Evolutionary conservation across 331 rosid genomes (phyloP).

Genomic region (Quercus tomentella): DNA sequence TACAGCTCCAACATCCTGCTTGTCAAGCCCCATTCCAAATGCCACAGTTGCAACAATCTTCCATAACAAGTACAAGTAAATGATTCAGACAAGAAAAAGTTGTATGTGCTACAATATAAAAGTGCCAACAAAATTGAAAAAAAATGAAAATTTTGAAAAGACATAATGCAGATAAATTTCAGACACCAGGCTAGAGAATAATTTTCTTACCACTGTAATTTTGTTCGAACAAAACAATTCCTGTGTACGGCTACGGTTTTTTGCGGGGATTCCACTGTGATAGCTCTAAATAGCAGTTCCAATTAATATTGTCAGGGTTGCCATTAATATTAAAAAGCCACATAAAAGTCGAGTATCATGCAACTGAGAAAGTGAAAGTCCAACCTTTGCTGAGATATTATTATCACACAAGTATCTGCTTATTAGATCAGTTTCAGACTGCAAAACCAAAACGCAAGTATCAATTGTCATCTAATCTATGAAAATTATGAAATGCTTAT

Average conservation of each 20-base stretch:
- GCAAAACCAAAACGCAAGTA: slow-evolving; percentile 33
- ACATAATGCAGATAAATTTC: not conserved
- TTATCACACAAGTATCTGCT: slow-evolving; percentile 70
- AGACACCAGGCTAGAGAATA: slow-evolving; percentile 14
- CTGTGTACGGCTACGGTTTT: slow-evolving; percentile 79
- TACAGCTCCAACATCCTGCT: slow-evolving; percentile 94
- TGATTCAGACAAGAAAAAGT: slow-evolving; percentile 16
- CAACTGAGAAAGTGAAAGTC: slow-evolving; percentile 29
- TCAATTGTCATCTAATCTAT: slow-evolving; percentile 17
- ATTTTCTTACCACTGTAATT: slow-evolving; percentile 77
- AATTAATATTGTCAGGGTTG: slow-evolving; percentile 25
- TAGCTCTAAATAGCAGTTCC: slow-evolving; percentile 57
- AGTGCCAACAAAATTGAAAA: slow-evolving; percentile 12
- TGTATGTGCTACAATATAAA: not conserved
- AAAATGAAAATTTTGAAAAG: slow-evolving; percentile 2
- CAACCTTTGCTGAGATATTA: slow-evolving; percentile 79
- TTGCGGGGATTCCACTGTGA: slow-evolving; percentile 76
- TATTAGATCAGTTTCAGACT: slow-evolving; percentile 73
- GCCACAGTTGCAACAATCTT: slow-evolving; percentile 99
- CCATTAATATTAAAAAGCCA: slow-evolving; percentile 9
- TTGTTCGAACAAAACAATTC: slow-evolving; percentile 76
- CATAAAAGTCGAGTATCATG: slow-evolving; percentile 9
- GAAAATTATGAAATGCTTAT: slow-evolving; percentile 3
- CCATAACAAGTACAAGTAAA: slow-evolving; percentile 30
- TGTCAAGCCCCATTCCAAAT: slow-evolving; percentile 98